Evolutionary conservation across 345 rosid genomes (phyloP), one percentile per base, ranked within the genome.

Genomic region (Microthlaspi erraticum): DNA sequence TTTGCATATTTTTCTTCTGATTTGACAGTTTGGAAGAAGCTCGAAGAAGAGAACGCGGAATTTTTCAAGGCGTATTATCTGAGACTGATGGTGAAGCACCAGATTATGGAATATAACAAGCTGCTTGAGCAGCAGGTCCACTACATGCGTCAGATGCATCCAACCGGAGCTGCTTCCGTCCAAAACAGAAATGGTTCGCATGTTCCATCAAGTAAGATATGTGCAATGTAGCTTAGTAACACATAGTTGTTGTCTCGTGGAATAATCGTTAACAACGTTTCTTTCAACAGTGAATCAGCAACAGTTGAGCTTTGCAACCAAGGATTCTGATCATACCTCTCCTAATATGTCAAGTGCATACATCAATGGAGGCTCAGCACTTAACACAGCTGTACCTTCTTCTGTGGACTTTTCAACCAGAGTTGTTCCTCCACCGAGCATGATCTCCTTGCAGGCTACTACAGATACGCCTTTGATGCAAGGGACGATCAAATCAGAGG

Each of bases 21-120:
- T 23, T 75, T 79, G 49, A 45, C 80, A 93, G 98, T 93, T 76
- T 93, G 98, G 98, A 87, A 91, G 83, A 91, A 87, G 85, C 98
- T 93, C 64, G 97, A 93, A 79, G 97, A 93, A 81, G 92, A 91
- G 80, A 93, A 93, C 78, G 75, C 74, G 6, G 97, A 91, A 2
- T 93, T 93, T 79, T 93, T 93, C 78, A 79, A 83, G 68, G 97
- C 97, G 26, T 93, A 93, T 83, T 79, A 88, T 79, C 78, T 93
- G 60, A 93, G 96, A 70, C 79, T 91, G 71, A 86, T 54, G 83
- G 87, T 91, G 64, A 93, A 93, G 82, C 83, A 84, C 45, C 98
- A 93, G 79, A 88, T 93, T 42, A 43, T 72, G 71, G 97, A 90
- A 78, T 93, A 87, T 72, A 93, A 93, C 80, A 82, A 84, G 83